Conservation (phyloP, 129 eudicot genomes). For the Artemisia argyi region DNA sequence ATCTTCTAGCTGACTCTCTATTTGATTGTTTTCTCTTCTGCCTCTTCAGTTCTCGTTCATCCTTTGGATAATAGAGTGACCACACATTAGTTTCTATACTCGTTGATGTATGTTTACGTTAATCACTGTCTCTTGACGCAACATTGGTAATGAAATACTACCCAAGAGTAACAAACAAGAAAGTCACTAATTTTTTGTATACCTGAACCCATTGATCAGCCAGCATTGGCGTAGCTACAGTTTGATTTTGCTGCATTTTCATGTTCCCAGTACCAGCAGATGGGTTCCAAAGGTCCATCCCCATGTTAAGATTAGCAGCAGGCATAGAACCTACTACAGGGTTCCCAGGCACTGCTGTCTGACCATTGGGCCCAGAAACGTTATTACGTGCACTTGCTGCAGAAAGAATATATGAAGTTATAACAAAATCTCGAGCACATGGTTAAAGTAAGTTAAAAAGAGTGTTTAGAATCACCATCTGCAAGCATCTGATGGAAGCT, state of each 20-base stretch:
- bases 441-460: neutral
- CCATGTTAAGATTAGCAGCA: slow-evolving; percentile 80
- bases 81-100: no score
- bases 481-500: slow-evolving; percentile 97
- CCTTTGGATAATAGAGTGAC: neutral
- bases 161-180: no score
- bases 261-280: slow-evolving; percentile 61
- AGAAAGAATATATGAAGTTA: slow-evolving; percentile 16
- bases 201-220: slow-evolving; percentile 90
- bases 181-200: neutral
- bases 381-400: slow-evolving; percentile 68
- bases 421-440: neutral
- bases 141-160: no score
- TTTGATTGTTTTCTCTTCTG: neutral
- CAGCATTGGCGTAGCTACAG: slow-evolving; percentile 43
- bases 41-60: neutral
- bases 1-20: neutral
- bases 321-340: slow-evolving; percentile 56
- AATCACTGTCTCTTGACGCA: no score
- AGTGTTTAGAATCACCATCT: slow-evolving; percentile 52
- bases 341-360: slow-evolving; percentile 44
- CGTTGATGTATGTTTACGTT: no score
- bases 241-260: slow-evolving; percentile 49
- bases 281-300: slow-evolving; percentile 94
- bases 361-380: slow-evolving; percentile 38